Evolutionary conservation across 2,329 filamentous ascomycete species (phyloP), one percentile per base, ranked within the genome.

Genomic region (Zymoseptoria passerinii): DNA sequence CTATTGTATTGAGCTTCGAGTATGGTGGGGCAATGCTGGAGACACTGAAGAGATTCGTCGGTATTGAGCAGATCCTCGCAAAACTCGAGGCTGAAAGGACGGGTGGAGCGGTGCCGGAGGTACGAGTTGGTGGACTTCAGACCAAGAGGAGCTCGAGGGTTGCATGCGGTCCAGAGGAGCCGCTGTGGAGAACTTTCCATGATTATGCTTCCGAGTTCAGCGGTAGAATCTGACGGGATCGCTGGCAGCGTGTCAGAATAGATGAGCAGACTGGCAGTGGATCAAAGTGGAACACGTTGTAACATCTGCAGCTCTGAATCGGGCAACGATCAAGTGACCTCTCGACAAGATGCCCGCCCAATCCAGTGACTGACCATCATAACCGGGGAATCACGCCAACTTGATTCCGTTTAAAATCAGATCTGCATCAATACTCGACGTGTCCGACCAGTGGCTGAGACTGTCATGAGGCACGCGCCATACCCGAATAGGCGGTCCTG

Each of bases 1-100:
- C 61, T 13, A 70, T 71, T 23, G 28, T 70, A 48, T 57, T 71
- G 50, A 64, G 67, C n/a, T 72, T 72, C 54, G 66, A 70, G 58
- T 66, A 69, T 50, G 66, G 68, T 5, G 56, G 56, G n/a, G 64
- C 65, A 1, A 58, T 72, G 20, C 50, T 71, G 52, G 61, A 60
- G 50, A 68, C 63, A 18, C 54, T 70, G 54, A 66, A 66, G 50
- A 59, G 61, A 27, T 54, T 72, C 52, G 61, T 70, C 10, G 65
- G 56, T 4, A 66, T 71, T 57, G 61, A 71, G 57, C 59, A 68
- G 51, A 57, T 53, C 35, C 51, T 66, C 54, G 59, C 52, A 28
- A 59, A 59, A 20, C 29, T 53, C 10, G 54, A 60, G 13, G 57
- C 27, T 1, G 58, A 61, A 29, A 52, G 54, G 48, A 48, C 28